Percentiles rank a stretch among this genome's conserved stretches.
These are phyloP conservation scores for Suhomyces sp. DNA, from an alignment of 805 yeast species.

Conservation along the genomic window DNA sequence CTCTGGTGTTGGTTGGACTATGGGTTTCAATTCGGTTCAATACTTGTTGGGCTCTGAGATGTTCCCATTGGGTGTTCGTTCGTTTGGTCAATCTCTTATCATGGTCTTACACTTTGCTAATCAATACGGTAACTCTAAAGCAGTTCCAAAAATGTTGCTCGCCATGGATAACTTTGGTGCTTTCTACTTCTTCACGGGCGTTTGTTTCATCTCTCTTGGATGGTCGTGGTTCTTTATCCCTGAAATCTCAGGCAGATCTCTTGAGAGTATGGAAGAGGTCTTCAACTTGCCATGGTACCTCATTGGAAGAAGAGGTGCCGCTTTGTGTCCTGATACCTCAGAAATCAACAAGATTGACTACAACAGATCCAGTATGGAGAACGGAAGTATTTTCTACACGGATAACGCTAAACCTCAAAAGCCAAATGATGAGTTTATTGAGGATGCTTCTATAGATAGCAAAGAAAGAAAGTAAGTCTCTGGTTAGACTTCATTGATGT, in stretches of 20 bases:
- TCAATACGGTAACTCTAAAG: constrained; percentile 57
- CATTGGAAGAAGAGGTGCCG: constrained; percentile 53
- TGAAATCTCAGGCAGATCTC: constrained; percentile 48
- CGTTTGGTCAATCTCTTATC: constrained; percentile 47
- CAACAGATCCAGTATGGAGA: constrained; percentile 5
- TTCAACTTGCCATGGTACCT: constrained; percentile 57
- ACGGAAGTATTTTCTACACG: background rate
- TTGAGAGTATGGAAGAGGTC: constrained; percentile 51
- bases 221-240: constrained; percentile 52
- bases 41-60: constrained; percentile 55
- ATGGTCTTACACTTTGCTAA: constrained; percentile 57
- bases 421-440: background rate
- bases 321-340: constrained; percentile 51
- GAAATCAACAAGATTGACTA: constrained; percentile 33
- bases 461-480: background rate
- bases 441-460: constrained; percentile 2
- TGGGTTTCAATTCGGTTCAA: constrained; percentile 58
- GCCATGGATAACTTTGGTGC: constrained; percentile 48
- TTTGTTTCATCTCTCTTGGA: constrained; percentile 38
- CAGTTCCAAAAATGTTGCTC: constrained; percentile 50
- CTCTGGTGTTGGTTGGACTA: constrained; percentile 55
- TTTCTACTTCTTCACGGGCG: constrained; percentile 48
- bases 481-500: background rate
- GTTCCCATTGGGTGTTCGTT: constrained; percentile 49
- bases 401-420: background rate